Conservation (phyloP, 306 rosid species). For the Sicyos baderoa region DNA sequence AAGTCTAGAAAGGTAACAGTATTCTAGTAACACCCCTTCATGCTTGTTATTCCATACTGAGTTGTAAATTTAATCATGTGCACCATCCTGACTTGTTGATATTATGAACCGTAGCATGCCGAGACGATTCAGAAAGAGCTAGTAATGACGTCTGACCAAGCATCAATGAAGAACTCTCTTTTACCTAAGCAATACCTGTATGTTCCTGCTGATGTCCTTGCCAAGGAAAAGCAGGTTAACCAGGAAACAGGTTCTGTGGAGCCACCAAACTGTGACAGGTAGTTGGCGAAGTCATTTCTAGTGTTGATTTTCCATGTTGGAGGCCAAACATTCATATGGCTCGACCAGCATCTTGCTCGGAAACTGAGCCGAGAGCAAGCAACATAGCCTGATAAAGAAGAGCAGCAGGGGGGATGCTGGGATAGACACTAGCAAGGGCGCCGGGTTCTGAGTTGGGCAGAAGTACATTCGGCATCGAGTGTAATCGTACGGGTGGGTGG, state of each 20-base stretch:
- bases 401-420: background rate
- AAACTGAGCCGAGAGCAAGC: background rate
- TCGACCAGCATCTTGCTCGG: conserved; percentile 22
- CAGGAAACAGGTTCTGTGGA: conserved; percentile 50
- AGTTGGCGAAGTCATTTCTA: conserved; percentile 18
- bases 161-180: conserved; percentile 75
- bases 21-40: background rate
- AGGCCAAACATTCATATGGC: conserved; percentile 28
- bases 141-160: conserved; percentile 97
- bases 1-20: conserved; percentile 64
- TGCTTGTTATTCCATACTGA: background rate
- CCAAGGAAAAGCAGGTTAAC: conserved; percentile 60
- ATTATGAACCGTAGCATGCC: conserved; percentile 42
- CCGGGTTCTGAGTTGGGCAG: background rate
- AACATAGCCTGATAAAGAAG: background rate
- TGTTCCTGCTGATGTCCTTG: conserved; percentile 89
- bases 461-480: conserved; percentile 1
- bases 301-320: conserved; percentile 21
- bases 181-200: conserved; percentile 92
- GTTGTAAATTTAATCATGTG: background rate
- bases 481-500: conserved; percentile 13
- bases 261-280: conserved; percentile 49
- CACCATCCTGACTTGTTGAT: conserved; percentile 20
- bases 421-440: background rate
- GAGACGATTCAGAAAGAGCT: conserved; percentile 85